Evolutionary conservation across 192 early-diverging fungal genomes (phyloP).

Genomic region (Coemansia sp.): DNA sequence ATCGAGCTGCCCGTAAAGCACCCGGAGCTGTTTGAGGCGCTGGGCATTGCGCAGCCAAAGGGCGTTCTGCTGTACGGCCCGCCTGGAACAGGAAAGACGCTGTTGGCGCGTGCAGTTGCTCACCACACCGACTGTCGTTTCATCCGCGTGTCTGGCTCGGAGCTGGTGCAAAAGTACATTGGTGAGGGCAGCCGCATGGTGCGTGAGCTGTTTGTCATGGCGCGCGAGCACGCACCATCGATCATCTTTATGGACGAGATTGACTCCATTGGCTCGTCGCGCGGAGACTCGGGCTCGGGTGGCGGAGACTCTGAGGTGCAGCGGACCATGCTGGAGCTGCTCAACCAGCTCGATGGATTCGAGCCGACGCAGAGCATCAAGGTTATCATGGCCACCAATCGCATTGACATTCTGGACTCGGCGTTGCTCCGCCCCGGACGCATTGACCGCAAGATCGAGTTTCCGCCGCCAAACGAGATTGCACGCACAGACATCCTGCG

Average conservation of each 20-base stretch:
- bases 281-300: constrained; percentile 71
- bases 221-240: constrained; percentile 86
- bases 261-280: constrained; percentile 84
- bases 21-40: constrained; percentile 95
- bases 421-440: constrained; percentile 84
- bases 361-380: constrained; percentile 91
- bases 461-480: constrained; percentile 82
- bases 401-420: constrained; percentile 87
- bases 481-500: constrained; percentile 85
- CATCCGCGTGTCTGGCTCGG: constrained; percentile 86
- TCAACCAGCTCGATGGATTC: constrained; percentile 89
- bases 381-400: constrained; percentile 91
- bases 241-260: constrained; percentile 95
- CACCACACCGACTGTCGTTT: constrained; percentile 91
- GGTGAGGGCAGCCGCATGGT: constrained; percentile 92
- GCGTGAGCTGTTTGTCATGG: constrained; percentile 86
- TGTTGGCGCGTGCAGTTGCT: constrained; percentile 86
- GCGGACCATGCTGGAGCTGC: constrained; percentile 84
- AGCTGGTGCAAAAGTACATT: constrained; percentile 91
- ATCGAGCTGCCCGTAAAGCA: constrained; percentile 99
- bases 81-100: constrained; percentile 85
- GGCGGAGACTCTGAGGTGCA: constrained; percentile 89
- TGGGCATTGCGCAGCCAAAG: constrained; percentile 99
- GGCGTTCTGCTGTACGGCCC: constrained; percentile 92
- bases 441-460: constrained; percentile 90